These are phyloP conservation scores for Cladorrhinum sp. DNA, from an alignment of 2,329 filamentous ascomycete genomes.

Conservation along the genomic window DNA sequence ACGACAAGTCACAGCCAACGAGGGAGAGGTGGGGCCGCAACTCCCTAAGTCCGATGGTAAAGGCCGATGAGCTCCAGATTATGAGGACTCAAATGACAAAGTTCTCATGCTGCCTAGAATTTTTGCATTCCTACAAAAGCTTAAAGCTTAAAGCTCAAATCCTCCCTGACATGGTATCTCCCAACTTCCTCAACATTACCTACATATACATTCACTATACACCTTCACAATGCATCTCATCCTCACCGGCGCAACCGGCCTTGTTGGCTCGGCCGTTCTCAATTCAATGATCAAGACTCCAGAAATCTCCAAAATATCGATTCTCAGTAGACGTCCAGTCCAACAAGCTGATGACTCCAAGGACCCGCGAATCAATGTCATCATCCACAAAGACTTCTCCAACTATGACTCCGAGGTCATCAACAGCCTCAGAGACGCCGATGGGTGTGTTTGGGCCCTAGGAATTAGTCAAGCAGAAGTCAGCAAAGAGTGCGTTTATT, in stretches of 20 bases:
- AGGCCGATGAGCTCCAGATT: background rate
- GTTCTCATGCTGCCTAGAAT: background rate
- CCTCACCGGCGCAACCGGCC: slow-evolving; percentile 65
- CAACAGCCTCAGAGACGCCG: slow-evolving; percentile 57
- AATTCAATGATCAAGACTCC: slow-evolving; percentile 58
- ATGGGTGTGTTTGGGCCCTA: slow-evolving; percentile 71
- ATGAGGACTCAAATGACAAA: background rate
- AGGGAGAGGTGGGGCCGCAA: too few relatives aligned
- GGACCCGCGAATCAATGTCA: slow-evolving; percentile 61
- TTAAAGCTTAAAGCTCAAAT: background rate
- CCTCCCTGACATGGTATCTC: background rate
- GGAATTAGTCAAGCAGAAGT: slow-evolving; percentile 63
- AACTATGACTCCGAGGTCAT: slow-evolving; percentile 58
- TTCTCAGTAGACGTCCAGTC: slow-evolving; percentile 64
- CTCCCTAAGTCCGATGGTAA: background rate
- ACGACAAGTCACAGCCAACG: background rate
- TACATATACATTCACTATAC: background rate
- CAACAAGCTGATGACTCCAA: slow-evolving; percentile 55
- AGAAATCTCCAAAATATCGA: slow-evolving; percentile 61
- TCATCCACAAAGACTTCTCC: slow-evolving; percentile 65
- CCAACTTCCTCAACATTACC: background rate
- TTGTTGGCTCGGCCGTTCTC: slow-evolving; percentile 60
- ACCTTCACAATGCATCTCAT: slow-evolving; percentile 56
- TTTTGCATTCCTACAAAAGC: background rate
- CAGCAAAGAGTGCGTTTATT: slow-evolving; percentile 48